Base-by-base conservation (phyloP, 2,329 filamentous ascomycete species). In the Chaetothyriales sp. region DNA sequence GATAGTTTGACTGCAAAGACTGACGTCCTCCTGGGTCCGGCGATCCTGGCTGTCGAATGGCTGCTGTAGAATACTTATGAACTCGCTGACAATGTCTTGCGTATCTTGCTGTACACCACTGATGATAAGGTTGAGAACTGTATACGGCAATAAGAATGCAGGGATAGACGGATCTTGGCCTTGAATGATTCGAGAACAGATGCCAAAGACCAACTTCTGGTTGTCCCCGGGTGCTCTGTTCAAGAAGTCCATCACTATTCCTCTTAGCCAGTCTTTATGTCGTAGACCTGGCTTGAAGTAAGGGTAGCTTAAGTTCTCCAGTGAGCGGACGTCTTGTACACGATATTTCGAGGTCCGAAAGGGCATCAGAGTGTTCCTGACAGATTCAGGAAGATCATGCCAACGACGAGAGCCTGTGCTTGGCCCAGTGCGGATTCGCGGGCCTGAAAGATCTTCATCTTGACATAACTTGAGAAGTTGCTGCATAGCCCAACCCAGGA, bases 401-500 rank as follows among this genome's bases (percentile, higher is more conserved):
- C 88, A 98, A 10, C 55, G 36, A 12, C 48, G 48, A 20, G 46
- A 46, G 25, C 51, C 51, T 45, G 52, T 55, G 19, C 42, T 50
- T 10, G 48, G 42, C 3, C 50, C 44, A 20, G 47, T 28, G 46
- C 52, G 39, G 18, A 47, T 32, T 12, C 45, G 45, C 18, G 45
- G 26, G 8, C 20, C 45, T 18, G 74, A 65, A 26, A 70, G 69
- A 42, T 74, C 69, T 18, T 73, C 78, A 9, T 76, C 71, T 52
- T 84, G 81, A 61, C 84, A 86, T 57, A 83, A 80, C 44, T 82
- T 81, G 2, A 96, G 75, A 43, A 96, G 75, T 60, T 94, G 84
- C 66, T 99, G 92, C 81, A 98, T 95, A 1, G 84, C 86, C 66
- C 85, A 98, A 1, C 90, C 90, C 18, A 99, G 74, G 63, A 93